These are phyloP conservation scores for Thelonectria olida DNA, from an alignment of 2,329 filamentous ascomycete species.

Conservation along the genomic window DNA sequence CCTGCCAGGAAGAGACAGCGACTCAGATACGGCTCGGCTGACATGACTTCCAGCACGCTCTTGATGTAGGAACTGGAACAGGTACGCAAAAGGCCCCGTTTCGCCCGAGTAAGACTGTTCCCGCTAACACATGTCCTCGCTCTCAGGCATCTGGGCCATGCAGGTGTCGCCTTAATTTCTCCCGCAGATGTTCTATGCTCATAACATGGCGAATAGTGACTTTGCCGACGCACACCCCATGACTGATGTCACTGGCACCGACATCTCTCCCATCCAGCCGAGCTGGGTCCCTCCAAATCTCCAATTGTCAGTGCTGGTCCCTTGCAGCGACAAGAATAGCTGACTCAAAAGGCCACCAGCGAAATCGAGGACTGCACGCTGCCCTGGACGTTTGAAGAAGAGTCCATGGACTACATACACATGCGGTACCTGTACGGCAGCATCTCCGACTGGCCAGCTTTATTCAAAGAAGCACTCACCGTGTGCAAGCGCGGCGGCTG, in stretches of 20 bases:
- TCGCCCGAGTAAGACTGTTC: not conserved
- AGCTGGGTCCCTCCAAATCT: conserved; percentile 27
- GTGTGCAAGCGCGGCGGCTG: conserved; percentile 24
- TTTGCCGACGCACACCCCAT: conserved; percentile 23
- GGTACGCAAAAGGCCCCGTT: conserved; percentile 16
- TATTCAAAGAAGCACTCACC: conserved; percentile 23
- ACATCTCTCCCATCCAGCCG: conserved; percentile 29
- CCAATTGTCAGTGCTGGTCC: conserved; percentile 12
- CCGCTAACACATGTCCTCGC: not conserved
- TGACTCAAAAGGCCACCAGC: not conserved
- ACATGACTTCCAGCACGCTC: not conserved
- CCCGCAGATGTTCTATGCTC: not conserved
- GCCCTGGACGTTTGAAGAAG: conserved; percentile 26
- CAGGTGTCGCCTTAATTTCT: not conserved
- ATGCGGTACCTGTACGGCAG: conserved; percentile 30
- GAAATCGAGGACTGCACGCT: conserved; percentile 33
- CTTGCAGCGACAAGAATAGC: not conserved
- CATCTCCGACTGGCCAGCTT: conserved; percentile 17
- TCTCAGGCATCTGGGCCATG: conserved; percentile 31
- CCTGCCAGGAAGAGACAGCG: not conserved
- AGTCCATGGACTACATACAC: conserved; percentile 29
- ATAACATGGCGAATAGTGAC: conserved; percentile 6
- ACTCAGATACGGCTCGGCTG: not conserved
- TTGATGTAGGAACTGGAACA: conserved; percentile 30
- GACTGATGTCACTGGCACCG: conserved; percentile 24